Base-by-base conservation (phyloP, 1,284 basidiomycete species). In the Ganoderma multipileum region DNA sequence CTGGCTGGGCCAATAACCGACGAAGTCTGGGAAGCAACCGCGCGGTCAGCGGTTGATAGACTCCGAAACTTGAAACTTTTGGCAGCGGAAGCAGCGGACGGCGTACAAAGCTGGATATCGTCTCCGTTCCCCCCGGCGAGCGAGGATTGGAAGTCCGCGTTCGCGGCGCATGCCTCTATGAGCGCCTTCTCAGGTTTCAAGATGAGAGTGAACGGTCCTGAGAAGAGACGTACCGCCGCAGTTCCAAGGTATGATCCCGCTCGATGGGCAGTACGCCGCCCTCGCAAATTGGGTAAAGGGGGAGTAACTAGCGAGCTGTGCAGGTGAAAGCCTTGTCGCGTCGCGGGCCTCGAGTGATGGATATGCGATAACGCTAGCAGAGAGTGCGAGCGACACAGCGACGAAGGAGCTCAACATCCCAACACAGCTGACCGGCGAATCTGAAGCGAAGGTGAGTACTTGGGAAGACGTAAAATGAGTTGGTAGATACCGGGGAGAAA, bases 241-340 rank as follows among this genome's bases (percentile, higher is more conserved):
- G 3, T 74, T 66, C 85, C 86, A 87, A 28, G 73, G 79, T 54
- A 76, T 70, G 8, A 85, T 75, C 57, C 75, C 77, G 70, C 74
- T 73, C 1, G 82, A 79, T 4, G 76, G 47, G 70, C 87, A 88
- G 72, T 88, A 88, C 18, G 86, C 84, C n/a, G 86, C 85, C 57
- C 84, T 78, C 36, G 87, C 85, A 70, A 87, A 84, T 73, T 86
- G 78, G 0, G 83, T 81, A 68, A 83, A 87, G 3, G 85, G 84
- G 12, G 78, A 77, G 59, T 84, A 80, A 20, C 70, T 75, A 3
- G 79, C 67, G 23, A 87, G 23, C 12, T 33, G 42, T 2, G 42
- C 6, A n/a, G 42, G 20, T 8, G 42, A 33, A 8, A 33, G 33
- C 33, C 8, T 16, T 7, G 39, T 41, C 39, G 39, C 33, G 3